phyloP scores from a whole-genome alignment of 192 early-diverging fungal genomes.

The Jimgerdemannia lactiflua region DNA sequence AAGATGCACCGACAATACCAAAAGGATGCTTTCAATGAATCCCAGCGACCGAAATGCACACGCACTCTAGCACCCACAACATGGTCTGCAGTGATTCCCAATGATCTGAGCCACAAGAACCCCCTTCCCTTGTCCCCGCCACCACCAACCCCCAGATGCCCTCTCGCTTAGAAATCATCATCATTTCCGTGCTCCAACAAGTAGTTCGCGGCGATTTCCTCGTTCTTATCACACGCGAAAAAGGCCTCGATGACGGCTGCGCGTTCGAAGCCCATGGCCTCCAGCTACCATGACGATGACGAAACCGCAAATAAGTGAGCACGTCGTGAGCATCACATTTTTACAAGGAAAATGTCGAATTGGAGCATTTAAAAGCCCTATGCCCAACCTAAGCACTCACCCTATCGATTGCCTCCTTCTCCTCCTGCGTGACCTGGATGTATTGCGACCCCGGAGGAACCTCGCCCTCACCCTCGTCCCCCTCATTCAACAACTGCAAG shows the following conservation, averaged over 20 bases:
- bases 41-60: no score
- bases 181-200: conserved; percentile 81
- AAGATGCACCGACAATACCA: neutral
- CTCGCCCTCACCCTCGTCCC: conserved; percentile 56
- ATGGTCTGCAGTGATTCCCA: no score
- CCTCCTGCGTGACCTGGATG: conserved; percentile 84
- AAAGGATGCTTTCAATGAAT: no score
- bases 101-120: no score
- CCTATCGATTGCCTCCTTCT: conserved; percentile 86
- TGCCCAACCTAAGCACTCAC: conserved; percentile 34
- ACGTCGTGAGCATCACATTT: neutral
- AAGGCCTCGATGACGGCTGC: conserved; percentile 86
- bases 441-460: conserved; percentile 48
- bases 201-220: conserved; percentile 96
- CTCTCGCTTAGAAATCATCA: conserved; percentile 24
- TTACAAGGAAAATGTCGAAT: conserved; percentile 6
- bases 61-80: no score
- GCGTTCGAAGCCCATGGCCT: conserved; percentile 84
- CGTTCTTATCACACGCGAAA: conserved; percentile 97
- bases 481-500: conserved; percentile 67
- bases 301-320: neutral
- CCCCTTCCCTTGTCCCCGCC: no score
- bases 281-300: conserved; percentile 46
- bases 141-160: neutral
- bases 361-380: neutral